Conservation (phyloP, 768 basidiomycete genomes). For the Agaricus bisporus region DNA sequence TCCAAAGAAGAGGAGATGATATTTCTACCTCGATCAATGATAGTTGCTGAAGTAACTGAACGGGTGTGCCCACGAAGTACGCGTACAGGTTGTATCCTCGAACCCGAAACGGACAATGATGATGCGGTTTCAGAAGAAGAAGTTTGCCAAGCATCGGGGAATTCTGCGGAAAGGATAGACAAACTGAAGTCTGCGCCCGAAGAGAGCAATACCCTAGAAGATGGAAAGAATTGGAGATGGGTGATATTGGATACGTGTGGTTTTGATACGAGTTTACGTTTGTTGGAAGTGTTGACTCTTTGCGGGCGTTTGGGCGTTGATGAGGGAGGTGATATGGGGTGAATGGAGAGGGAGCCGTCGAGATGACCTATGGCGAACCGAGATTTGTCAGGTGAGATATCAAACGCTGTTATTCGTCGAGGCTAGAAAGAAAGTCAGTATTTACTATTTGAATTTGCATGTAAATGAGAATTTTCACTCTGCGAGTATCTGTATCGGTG, state of each 20-base stretch:
- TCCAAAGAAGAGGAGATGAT: constrained; percentile 66
- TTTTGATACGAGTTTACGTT: constrained; percentile 26
- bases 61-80: constrained; percentile 62
- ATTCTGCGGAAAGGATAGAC: constrained; percentile 57
- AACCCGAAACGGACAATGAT: background rate
- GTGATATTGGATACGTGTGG: constrained; percentile 51
- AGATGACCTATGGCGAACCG: constrained; percentile 57
- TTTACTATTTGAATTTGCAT: background rate
- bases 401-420: constrained; percentile 57
- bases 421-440: constrained; percentile 25
- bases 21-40: constrained; percentile 61
- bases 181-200: constrained; percentile 64
- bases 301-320: constrained; percentile 12
- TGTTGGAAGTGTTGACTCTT: constrained; percentile 19
- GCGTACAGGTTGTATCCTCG: constrained; percentile 46
- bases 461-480: constrained; percentile 21
- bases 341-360: constrained; percentile 43
- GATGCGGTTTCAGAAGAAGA: constrained; percentile 13
- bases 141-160: constrained; percentile 16
- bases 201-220: constrained; percentile 64
- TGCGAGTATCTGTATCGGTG: constrained; percentile 36
- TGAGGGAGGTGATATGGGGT: constrained; percentile 14
- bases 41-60: constrained; percentile 54
- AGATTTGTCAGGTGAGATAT: constrained; percentile 51
- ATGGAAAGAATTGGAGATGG: constrained; percentile 61